Percentiles rank a stretch among this genome's conserved stretches.
These are phyloP conservation scores for Isabelozyma heimii DNA, from an alignment of 805 yeast species.

Conservation along the genomic window DNA sequence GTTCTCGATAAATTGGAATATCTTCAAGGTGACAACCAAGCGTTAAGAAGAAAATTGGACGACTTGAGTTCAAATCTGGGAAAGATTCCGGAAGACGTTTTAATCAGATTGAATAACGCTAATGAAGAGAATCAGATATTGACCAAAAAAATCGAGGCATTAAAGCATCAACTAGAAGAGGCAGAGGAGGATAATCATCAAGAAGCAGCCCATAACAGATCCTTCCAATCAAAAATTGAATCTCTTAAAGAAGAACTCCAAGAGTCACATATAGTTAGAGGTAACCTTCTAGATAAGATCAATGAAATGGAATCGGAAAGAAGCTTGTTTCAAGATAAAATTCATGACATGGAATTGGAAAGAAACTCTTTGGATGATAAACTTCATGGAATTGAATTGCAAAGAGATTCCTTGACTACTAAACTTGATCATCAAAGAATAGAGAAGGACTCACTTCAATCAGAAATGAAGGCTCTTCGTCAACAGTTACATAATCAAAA, in stretches of 20 bases:
- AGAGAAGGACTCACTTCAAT: background rate
- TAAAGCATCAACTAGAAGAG: background rate
- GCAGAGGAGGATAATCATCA: background rate
- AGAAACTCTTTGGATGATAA: conserved; percentile 4
- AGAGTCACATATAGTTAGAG: conserved; percentile 1
- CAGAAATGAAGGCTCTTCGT: conserved; percentile 3
- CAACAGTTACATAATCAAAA: conserved; percentile 8
- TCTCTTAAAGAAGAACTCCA: background rate
- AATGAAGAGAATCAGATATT: background rate
- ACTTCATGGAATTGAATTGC: conserved; percentile 5
- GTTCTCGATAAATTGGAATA: conserved; percentile 14
- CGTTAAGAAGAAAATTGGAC: conserved; percentile 11
- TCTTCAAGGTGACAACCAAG: conserved; percentile 16
- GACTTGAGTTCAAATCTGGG: background rate
- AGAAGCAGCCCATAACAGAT: background rate
- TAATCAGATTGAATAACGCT: background rate
- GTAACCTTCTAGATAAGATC: conserved; percentile 5
- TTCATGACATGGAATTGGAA: conserved; percentile 2
- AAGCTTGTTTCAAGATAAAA: background rate
- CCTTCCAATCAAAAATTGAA: background rate
- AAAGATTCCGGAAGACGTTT: background rate
- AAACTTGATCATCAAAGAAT: conserved; percentile 5
- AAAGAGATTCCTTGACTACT: conserved; percentile 6
- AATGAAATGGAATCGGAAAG: conserved; percentile 2
- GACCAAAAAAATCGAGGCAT: background rate